Base-by-base conservation (phyloP, 2,329 filamentous ascomycete species). In the Leptoxyphium fumago region DNA sequence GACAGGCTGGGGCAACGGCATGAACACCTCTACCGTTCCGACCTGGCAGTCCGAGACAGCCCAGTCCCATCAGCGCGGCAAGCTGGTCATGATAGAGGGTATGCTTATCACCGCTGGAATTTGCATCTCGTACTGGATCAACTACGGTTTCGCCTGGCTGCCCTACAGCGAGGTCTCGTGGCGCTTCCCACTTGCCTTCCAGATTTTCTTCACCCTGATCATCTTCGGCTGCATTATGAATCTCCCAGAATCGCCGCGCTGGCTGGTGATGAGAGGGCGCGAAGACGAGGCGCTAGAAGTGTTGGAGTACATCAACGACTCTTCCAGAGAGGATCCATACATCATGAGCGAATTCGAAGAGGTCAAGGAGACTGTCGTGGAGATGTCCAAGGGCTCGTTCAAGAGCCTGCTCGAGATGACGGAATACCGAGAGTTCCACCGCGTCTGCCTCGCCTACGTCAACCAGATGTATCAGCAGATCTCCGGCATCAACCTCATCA, bases 201-300 rank as follows among this genome's bases (percentile, higher is more conserved):
- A 46, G 39, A 38, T 30, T 17, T 51, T 73, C 45, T 75, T 75
- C 47, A 69, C 71, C 0, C 46, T 69, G 2, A 58, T 73, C 18
- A 72, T 74, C 15, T 61, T 72, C 38, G 51, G 47, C 10, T 65
- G 66, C 40, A 62, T 72, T 39, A 57, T 71, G 46, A 59, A 61
- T n/a, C 61, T 74, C 1, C 71, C 71, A 2, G 73, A 75, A 51
- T 73, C 70, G 0, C 72, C 72, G 2, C 65, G 73, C 40, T 75
- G 73, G 71, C 63, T 78, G 6, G 68, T 77, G 21, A 56, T 75
- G 40, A 73, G 74, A 54, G 73, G 73, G 36, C 63, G 66, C 11
- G 70, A 75, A 47, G 67, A 74, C 15, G 67, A 73, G 49, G 71
- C 71, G 0, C 54, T 66, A 10, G 56, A 65, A 11, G 69, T 74